Evolutionary conservation across 148 eudicot species (phyloP), one percentile per base, ranked within the genome.

Genomic region (Pouteria glomerata): DNA sequence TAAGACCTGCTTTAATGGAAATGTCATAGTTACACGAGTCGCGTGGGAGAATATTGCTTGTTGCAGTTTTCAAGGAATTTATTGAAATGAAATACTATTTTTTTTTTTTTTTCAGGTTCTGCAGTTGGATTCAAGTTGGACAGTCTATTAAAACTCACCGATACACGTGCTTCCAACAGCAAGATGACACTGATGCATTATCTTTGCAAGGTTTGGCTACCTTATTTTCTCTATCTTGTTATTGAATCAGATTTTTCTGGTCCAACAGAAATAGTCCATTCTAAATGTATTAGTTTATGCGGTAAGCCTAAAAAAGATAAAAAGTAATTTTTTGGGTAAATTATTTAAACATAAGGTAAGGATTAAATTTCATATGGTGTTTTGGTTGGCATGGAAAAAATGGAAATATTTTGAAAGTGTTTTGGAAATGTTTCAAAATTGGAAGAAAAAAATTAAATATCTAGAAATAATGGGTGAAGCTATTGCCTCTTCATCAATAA

Each of bases 121-220:
- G 95, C 97, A 2, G 78, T 87, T 57, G 98, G 98, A 66, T 94
- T 94, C 78, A 94, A 91, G 82, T 78, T 94, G 80, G 98, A 94
- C 79, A 94, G 95, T 80, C 88, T 94, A 82, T 78, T 87, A 63
- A 94, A 94, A 84, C 93, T 94, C 71, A 83, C 92, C 47, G 98
- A 94, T 79, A 91, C 98, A 37, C 97, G 97, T 78, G 95, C 98
- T 72, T 82, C 95, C 69, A 91, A 86, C 76, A 89, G 77, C 84
- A 91, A 81, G 80, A 94, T 91, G 93, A 94, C 98, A 58, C 87
- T 94, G 30, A 91, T 94, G 98, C 95, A 94, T 85, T 94, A 87
- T 74, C 96, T 94, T 74, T 91, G 97, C 84, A 90, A 89, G 97
- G 98, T 91, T 76, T 78, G 50, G 58, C 48, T 58, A 52, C 65